phyloP scores from a whole-genome alignment of 352 stramenopile species.

The Pythium apleroticum region DNA sequence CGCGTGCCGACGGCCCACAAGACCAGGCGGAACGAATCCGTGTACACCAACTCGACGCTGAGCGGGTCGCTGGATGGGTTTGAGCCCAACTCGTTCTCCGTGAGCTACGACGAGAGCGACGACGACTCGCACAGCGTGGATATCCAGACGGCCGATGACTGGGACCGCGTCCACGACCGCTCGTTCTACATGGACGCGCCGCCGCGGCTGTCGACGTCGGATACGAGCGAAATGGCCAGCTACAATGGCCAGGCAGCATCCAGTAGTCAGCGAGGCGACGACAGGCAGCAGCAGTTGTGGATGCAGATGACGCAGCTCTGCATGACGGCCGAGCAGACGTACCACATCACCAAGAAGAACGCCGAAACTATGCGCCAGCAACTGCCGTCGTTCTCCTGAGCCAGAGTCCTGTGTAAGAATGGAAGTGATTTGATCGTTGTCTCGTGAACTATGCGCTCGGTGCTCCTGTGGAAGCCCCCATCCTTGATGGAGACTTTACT shows the following conservation, averaged over 20 bases:
- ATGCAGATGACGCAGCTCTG: conserved; percentile 28
- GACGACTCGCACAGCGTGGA: background rate
- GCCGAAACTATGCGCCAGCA: conserved; percentile 16
- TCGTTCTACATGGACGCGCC: conserved; percentile 19
- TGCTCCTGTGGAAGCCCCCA: no score
- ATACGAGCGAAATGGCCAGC: background rate
- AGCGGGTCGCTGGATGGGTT: conserved; percentile 19
- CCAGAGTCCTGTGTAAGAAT: background rate
- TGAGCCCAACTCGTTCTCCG: conserved; percentile 4
- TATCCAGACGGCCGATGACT: conserved; percentile 28
- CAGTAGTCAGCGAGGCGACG: background rate
- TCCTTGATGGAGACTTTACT: no score
- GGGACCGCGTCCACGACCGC: conserved; percentile 25
- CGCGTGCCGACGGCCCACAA: conserved; percentile 5
- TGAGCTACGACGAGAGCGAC: background rate
- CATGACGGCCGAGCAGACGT: conserved; percentile 24
- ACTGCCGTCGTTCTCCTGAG: background rate
- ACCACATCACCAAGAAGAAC: conserved; percentile 24
- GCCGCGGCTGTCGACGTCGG: conserved; percentile 12
- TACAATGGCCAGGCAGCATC: background rate
- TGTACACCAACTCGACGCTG: conserved; percentile 15
- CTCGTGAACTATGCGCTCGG: no score
- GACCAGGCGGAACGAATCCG: conserved; percentile 6
- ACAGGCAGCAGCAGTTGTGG: conserved; percentile 28
- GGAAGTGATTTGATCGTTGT: no score